Conservation (phyloP, 495 filamentous ascomycete species). For the Cercophora newfieldiana region DNA sequence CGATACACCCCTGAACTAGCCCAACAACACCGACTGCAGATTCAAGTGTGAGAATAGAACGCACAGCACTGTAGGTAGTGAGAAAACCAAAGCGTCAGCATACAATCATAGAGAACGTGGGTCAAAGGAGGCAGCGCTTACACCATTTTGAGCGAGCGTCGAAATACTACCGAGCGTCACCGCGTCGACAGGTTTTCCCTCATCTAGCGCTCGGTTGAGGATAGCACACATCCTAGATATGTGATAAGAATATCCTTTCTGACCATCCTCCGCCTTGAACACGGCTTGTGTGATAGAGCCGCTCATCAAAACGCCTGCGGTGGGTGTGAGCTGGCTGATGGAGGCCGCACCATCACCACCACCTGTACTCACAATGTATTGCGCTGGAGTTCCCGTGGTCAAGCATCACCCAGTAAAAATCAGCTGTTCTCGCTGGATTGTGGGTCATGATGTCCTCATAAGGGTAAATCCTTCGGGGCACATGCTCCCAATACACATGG, state of each 20-base stretch:
- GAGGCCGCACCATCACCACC: background rate
- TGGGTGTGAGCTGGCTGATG: background rate
- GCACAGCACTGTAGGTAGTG: background rate
- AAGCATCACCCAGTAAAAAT: conserved; percentile 20
- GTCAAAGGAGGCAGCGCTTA: conserved; percentile 15
- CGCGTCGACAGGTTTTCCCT: conserved; percentile 20
- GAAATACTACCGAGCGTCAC: conserved; percentile 31
- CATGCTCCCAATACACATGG: conserved; percentile 20
- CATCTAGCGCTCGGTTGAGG: conserved; percentile 29
- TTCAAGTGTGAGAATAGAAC: background rate
- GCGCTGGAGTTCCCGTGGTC: conserved; percentile 20
- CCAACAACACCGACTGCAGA: background rate
- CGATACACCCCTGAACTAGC: background rate
- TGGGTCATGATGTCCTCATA: conserved; percentile 34
- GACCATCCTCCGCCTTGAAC: conserved; percentile 12
- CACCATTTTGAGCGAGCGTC: conserved; percentile 28
- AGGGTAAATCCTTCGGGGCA: conserved; percentile 29
- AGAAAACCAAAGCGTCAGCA: background rate
- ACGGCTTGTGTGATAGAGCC: conserved; percentile 25
- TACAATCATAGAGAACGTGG: background rate
- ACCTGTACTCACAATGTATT: conserved; percentile 21
- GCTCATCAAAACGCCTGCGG: conserved; percentile 27
- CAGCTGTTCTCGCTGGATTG: conserved; percentile 26
- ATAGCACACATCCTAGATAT: conserved; percentile 34
- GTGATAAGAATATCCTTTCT: conserved; percentile 28